These are phyloP conservation scores for Vitis vinifera DNA, from an alignment of 164 flowering plant genomes.

Conservation along the genomic window ASM3070453v1 NC_081814.1:4703501-4704000, in stretches of 20 bases:
- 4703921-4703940: slow-evolving; percentile 6
- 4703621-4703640: too few species aligned
- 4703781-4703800: slow-evolving; percentile 39
- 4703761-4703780: slow-evolving; percentile 30
- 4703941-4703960: slow-evolving; percentile 33
- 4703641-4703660: too few species aligned
- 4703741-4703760: slow-evolving; percentile 32
- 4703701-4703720: too few species aligned
- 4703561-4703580: background rate
- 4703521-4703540: background rate
- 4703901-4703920: slow-evolving; percentile 37
- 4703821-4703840: slow-evolving; percentile 56
- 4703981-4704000: slow-evolving; percentile 41
- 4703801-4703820: slow-evolving; percentile 46
- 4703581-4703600: slow-evolving; percentile 8
- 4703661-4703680: too few species aligned
- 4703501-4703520: slow-evolving; percentile 22
- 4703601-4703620: background rate
- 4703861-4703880: slow-evolving; percentile 40
- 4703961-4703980: slow-evolving; percentile 38
- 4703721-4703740: slow-evolving; percentile 27
- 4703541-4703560: background rate
- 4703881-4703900: slow-evolving; percentile 22
- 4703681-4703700: too few species aligned
- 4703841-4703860: slow-evolving; percentile 44